These are phyloP conservation scores for Salix suchowensis DNA, from an alignment of 345 rosid genomes.

Conservation along the genomic window DNA sequence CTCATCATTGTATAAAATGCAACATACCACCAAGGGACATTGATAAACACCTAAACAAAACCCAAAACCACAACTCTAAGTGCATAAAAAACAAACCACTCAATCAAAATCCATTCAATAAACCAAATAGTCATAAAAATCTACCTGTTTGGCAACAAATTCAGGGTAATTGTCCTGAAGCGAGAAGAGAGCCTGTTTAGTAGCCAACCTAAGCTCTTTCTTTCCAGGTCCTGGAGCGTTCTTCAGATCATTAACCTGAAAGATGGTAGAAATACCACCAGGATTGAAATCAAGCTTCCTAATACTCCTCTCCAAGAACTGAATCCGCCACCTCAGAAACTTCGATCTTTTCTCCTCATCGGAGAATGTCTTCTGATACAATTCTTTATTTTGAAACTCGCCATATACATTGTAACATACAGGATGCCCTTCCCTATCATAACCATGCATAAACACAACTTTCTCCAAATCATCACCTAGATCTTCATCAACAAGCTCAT, in stretches of 20 bases:
- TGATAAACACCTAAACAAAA: conserved; percentile 62
- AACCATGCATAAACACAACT: conserved; percentile 84
- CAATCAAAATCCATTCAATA: neutral
- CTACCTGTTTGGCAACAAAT: conserved; percentile 87
- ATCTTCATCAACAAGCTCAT: conserved; percentile 59
- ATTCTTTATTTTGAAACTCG: conserved; percentile 83
- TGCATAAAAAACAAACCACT: neutral
- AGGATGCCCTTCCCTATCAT: conserved; percentile 76
- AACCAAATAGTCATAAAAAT: neutral
- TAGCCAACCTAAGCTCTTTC: conserved; percentile 73
- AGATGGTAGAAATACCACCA: conserved; percentile 66
- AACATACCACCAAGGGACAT: conserved; percentile 98
- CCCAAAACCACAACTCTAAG: neutral
- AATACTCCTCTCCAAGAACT: conserved; percentile 83
- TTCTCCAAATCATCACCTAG: conserved; percentile 79
- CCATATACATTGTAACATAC: conserved; percentile 88
- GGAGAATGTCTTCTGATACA: conserved; percentile 63
- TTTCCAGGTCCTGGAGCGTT: conserved; percentile 80
- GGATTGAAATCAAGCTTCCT: conserved; percentile 80
- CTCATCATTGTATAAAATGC: conserved; percentile 72
- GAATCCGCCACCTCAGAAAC: conserved; percentile 84
- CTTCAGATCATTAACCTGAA: conserved; percentile 85
- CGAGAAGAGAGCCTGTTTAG: conserved; percentile 69
- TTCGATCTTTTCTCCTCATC: conserved; percentile 66
- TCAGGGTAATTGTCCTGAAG: conserved; percentile 97